phyloP scores from a whole-genome alignment of 352 stramenopile genomes.

The Sclerospora graminicola region DNA sequence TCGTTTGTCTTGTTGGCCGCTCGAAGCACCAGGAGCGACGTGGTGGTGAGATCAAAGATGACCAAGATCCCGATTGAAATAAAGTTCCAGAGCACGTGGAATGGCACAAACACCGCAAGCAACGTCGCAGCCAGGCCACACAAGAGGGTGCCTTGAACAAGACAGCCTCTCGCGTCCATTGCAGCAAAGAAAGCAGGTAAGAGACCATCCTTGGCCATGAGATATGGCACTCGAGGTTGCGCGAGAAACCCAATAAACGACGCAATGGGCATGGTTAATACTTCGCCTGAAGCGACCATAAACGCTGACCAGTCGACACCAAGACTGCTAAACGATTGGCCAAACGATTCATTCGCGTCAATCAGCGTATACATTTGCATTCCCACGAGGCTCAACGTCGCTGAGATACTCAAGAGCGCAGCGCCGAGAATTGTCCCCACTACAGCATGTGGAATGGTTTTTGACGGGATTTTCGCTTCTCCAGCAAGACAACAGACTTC shows the following conservation, averaged over 20 bases:
- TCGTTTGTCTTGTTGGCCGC: background rate
- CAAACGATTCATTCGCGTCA: conserved; percentile 52
- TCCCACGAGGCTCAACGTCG: conserved; percentile 87
- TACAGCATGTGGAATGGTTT: conserved; percentile 84
- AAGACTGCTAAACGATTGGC: conserved; percentile 53
- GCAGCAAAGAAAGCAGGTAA: conserved; percentile 78
- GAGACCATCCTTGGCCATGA: conserved; percentile 90
- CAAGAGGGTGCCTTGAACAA: conserved; percentile 60
- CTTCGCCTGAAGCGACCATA: conserved; percentile 85
- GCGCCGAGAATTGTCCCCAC: conserved; percentile 85
- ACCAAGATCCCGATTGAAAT: conserved; percentile 86
- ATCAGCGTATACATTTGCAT: conserved; percentile 88
- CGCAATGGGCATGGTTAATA: conserved; percentile 92
- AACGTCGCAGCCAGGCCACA: conserved; percentile 36
- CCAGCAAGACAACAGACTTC: conserved; percentile 91
- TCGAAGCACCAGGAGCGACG: conserved; percentile 35
- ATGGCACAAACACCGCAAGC: conserved; percentile 73
- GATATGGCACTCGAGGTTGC: conserved; percentile 86
- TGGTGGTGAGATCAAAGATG: conserved; percentile 87
- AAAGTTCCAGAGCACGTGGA: conserved; percentile 83
- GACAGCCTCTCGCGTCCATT: conserved; percentile 58
- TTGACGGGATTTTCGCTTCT: conserved; percentile 77
- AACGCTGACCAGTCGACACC: conserved; percentile 64
- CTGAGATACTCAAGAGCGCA: conserved; percentile 68
- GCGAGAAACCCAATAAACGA: conserved; percentile 92